phyloP scores from a whole-genome alignment of 2,329 filamentous ascomycete species.

The Chrysoporthe austroafricana region DNA sequence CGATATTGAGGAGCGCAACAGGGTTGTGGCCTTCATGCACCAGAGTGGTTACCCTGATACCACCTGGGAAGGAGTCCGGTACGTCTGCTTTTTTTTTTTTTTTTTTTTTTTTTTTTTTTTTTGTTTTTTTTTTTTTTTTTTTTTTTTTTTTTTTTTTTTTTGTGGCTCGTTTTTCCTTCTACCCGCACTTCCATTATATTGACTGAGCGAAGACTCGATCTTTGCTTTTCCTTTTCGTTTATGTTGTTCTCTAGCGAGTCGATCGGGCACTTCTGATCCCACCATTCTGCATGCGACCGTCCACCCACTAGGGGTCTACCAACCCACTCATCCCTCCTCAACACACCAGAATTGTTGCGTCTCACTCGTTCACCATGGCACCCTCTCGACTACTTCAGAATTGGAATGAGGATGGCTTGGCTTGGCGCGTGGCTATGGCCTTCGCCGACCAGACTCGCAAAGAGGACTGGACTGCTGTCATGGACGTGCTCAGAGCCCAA shows the following conservation, averaged over 20 bases:
- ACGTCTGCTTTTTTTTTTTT: slow-evolving; percentile 11
- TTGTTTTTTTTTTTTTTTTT: background rate
- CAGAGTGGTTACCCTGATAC: slow-evolving; percentile 29
- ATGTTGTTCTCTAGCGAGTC: background rate
- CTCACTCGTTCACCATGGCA: background rate
- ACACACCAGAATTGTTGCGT: background rate
- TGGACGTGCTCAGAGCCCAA: background rate
- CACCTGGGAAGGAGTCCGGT: slow-evolving; percentile 36
- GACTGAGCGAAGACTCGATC: background rate
- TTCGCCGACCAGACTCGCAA: background rate
- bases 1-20: slow-evolving; percentile 27
- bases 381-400: slow-evolving; percentile 1
- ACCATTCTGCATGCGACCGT: background rate
- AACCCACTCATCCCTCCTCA: background rate
- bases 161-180: no score
- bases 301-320: background rate
- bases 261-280: background rate
- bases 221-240: slow-evolving; percentile 3
- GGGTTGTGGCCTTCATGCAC: slow-evolving; percentile 28
- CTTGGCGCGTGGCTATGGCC: slow-evolving; percentile 4
- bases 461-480: background rate
- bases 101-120: background rate
- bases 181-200: no score
- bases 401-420: slow-evolving; percentile 3
- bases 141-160: background rate